Evolutionary conservation across 441 rosid species (phyloP), one percentile per base, ranked within the genome.

Genomic region (Gossypium lobatum): DNA sequence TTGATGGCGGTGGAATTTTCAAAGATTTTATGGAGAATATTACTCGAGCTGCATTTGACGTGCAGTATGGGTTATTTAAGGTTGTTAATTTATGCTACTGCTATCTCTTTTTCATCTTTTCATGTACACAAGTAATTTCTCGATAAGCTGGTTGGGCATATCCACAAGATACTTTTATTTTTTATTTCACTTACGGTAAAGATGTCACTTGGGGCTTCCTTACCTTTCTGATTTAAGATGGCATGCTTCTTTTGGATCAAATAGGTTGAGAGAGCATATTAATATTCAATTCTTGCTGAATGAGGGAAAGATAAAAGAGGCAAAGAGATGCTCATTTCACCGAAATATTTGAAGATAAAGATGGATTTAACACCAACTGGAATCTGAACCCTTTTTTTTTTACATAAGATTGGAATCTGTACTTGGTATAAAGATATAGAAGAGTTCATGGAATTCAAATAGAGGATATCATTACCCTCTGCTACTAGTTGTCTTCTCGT

Each of bases 21-120:
- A 96, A 96, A 87, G 99, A 96, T 88, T 96, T 96, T 80, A 93
- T 96, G 99, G 98, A 96, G 80, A 96, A 96, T 76, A 96, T 96
- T 69, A 89, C 96, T 61, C 92, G 93, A 70, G 97, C 99, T 54
- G 99, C 98, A 63, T 96, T 96, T 74, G 97, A 93, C 80, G 94
- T 92, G 82, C 99, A 96, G 79, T 93, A 93, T 80, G 98, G 99
- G 58, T 85, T 96, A 80, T 93, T 96, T 81, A 96, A 96, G 99
- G 99, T 93, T 55, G 61, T 45, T 31, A 50, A 53, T n/a, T n/a
- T n/a, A n/a, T n/a, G n/a, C n/a, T n/a, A n/a, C n/a, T n/a, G n/a
- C n/a, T n/a, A n/a, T n/a, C n/a, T n/a, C n/a, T n/a, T n/a, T n/a
- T n/a, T n/a, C n/a, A n/a, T n/a, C n/a, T n/a, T n/a, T n/a, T n/a